These are phyloP conservation scores for Onygenales sp. DNA, from an alignment of 2,329 filamentous ascomycete genomes.

Conservation along the genomic window DNA sequence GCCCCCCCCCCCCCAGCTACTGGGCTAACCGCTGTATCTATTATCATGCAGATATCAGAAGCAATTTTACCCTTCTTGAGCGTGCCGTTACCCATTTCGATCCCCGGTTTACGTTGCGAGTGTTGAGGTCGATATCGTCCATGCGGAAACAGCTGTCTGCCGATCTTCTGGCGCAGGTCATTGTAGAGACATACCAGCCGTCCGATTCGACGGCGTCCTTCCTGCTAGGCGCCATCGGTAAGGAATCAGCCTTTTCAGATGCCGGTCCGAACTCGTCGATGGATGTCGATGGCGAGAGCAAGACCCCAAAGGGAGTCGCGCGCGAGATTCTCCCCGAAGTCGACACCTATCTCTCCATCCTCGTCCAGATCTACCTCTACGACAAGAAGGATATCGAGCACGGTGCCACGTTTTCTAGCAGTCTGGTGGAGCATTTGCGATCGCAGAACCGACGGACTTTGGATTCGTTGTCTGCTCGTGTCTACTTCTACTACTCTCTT, in stretches of 20 bases:
- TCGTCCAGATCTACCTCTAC: constrained; percentile 78
- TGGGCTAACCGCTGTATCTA: neutral
- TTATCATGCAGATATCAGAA: constrained; percentile 67
- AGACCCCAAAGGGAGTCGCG: constrained; percentile 53
- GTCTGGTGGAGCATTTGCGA: constrained; percentile 76
- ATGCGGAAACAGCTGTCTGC: constrained; percentile 83
- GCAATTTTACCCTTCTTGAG: constrained; percentile 84
- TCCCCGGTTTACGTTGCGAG: constrained; percentile 85
- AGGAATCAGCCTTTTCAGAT: constrained; percentile 55
- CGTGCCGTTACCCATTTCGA: constrained; percentile 90
- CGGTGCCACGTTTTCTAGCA: constrained; percentile 75
- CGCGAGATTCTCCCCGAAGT: constrained; percentile 80
- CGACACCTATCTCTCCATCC: constrained; percentile 78
- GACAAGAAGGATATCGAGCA: constrained; percentile 73
- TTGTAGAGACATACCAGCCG: constrained; percentile 67
- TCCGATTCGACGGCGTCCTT: constrained; percentile 59
- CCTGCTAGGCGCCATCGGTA: constrained; percentile 60
- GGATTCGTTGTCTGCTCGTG: constrained; percentile 86
- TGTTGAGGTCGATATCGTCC: constrained; percentile 88
- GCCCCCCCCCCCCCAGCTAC: neutral
- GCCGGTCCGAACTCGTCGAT: constrained; percentile 54
- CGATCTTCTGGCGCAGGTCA: constrained; percentile 70
- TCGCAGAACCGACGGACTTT: constrained; percentile 85
- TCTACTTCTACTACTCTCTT: constrained; percentile 95
- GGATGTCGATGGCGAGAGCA: constrained; percentile 60